Conservation (phyloP, 2,329 filamentous ascomycete genomes). For the Sporothrix brasiliensis region DNA sequence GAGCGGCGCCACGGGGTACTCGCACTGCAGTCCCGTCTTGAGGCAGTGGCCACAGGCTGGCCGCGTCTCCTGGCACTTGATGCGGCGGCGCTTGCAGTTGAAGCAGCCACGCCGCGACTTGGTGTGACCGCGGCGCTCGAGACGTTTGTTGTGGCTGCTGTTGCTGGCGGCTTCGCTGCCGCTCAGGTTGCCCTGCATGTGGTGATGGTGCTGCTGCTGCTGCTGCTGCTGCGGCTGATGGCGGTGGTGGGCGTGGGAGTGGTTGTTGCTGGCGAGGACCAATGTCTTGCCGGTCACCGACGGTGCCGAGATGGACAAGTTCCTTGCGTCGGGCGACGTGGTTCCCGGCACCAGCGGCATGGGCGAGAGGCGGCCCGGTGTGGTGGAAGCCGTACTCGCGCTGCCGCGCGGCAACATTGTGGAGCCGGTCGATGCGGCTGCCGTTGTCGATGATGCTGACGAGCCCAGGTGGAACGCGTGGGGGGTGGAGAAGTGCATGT, state of each 20-base stretch:
- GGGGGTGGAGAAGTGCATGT: background rate
- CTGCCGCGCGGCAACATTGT: slow-evolving; percentile 6
- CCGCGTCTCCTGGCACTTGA: slow-evolving; percentile 70
- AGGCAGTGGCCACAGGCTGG: slow-evolving; percentile 65
- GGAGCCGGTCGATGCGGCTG: background rate
- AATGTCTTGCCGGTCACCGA: background rate
- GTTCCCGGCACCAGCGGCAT: slow-evolving; percentile 2
- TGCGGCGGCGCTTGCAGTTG: slow-evolving; percentile 67
- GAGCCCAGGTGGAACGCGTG: slow-evolving; percentile 5
- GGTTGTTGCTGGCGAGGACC: slow-evolving; percentile 15
- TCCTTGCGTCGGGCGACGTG: background rate
- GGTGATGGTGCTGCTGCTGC: slow-evolving; percentile 17
- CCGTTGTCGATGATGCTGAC: slow-evolving; percentile 4
- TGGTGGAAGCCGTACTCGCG: slow-evolving; percentile 12
- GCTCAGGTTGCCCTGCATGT: slow-evolving; percentile 17
- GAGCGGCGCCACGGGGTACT: slow-evolving; percentile 59
- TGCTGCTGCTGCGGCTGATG: background rate
- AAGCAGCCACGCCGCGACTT: slow-evolving; percentile 68
- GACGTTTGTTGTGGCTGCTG: slow-evolving; percentile 42
- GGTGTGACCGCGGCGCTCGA: slow-evolving; percentile 64
- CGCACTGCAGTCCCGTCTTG: slow-evolving; percentile 64
- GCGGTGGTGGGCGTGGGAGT: background rate
- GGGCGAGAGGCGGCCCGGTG: slow-evolving; percentile 20
- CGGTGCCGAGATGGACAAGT: background rate
- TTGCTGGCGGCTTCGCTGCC: slow-evolving; percentile 27